Evolutionary conservation across 2,329 filamentous ascomycete species (phyloP).

Genomic region (Penicillium paneum): DNA sequence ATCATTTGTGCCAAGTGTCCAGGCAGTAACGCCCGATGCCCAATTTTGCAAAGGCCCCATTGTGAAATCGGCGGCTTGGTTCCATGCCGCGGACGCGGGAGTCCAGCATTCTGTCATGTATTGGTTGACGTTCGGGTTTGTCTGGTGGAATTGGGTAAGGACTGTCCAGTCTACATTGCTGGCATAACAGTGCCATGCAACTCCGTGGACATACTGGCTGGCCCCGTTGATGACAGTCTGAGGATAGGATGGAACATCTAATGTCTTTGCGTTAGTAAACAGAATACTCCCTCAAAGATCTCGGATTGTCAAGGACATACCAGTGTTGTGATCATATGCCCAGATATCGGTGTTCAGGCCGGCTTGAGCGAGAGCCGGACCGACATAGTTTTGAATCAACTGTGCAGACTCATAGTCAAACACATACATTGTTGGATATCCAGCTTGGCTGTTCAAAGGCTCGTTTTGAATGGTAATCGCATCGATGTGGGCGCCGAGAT

Average conservation of each 20-base stretch:
- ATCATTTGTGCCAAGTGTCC: slow-evolving; percentile 30
- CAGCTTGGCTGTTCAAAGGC: slow-evolving; percentile 38
- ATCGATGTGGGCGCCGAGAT: slow-evolving; percentile 34
- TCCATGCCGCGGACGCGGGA: slow-evolving; percentile 23
- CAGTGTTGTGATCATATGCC: slow-evolving; percentile 42
- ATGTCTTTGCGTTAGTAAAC: not conserved
- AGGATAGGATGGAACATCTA: slow-evolving; percentile 35
- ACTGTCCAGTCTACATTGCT: slow-evolving; percentile 35
- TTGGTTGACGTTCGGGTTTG: slow-evolving; percentile 33
- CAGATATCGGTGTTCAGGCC: slow-evolving; percentile 27
- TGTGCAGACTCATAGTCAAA: slow-evolving; percentile 34
- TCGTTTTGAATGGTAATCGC: slow-evolving; percentile 41
- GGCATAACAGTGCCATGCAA: slow-evolving; percentile 43
- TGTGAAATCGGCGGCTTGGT: slow-evolving; percentile 28
- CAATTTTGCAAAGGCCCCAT: slow-evolving; percentile 33
- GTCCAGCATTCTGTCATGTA: slow-evolving; percentile 45
- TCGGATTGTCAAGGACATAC: slow-evolving; percentile 5
- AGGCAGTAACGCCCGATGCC: slow-evolving; percentile 30
- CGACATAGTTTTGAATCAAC: slow-evolving; percentile 31
- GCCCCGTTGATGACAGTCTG: slow-evolving; percentile 33
- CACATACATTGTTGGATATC: slow-evolving; percentile 41
- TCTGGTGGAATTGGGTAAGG: slow-evolving; percentile 34
- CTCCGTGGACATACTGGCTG: slow-evolving; percentile 27
- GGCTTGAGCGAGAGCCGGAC: slow-evolving; percentile 27
- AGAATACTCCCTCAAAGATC: not conserved